Percentiles rank a stretch among this genome's conserved stretches.
These are phyloP conservation scores for Coprinopsis cinerea DNA, from an alignment of 768 basidiomycete genomes.

Conservation along the genomic window DNA sequence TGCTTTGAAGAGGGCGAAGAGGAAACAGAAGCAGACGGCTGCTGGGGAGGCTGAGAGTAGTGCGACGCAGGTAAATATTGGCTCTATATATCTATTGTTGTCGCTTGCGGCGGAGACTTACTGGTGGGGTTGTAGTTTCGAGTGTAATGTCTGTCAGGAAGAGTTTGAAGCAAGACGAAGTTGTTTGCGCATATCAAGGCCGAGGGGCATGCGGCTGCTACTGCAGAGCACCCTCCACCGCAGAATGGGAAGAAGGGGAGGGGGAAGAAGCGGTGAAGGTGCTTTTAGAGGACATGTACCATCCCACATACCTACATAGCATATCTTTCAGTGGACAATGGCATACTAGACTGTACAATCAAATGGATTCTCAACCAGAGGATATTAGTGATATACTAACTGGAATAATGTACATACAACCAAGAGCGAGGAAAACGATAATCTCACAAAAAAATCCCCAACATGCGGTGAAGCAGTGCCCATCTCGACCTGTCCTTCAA, in stretches of 20 bases:
- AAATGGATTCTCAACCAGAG: too few relatives aligned
- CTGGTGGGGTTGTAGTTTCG: slow-evolving; percentile 25
- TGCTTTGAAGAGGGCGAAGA: not conserved
- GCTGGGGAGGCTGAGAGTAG: too few relatives aligned
- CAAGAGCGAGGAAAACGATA: too few relatives aligned
- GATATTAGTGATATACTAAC: not conserved
- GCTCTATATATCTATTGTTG: not conserved
- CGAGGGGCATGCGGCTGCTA: slow-evolving; percentile 62
- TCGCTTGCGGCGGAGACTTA: slow-evolving; percentile 1
- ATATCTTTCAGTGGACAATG: not conserved
- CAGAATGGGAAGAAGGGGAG: slow-evolving; percentile 15
- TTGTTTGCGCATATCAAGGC: slow-evolving; percentile 69
- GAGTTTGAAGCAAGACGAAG: slow-evolving; percentile 63
- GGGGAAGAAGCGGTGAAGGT: slow-evolving; percentile 6
- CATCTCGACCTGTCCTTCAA: too few relatives aligned
- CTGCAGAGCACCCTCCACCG: slow-evolving; percentile 11
- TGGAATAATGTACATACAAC: not conserved
- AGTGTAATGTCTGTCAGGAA: slow-evolving; percentile 68
- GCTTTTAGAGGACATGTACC: not conserved
- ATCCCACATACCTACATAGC: too few relatives aligned
- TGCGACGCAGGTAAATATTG: too few relatives aligned
- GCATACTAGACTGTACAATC: too few relatives aligned
- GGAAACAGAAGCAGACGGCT: not conserved
- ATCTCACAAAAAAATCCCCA: too few relatives aligned
- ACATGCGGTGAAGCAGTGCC: too few relatives aligned